Evolutionary conservation across 1,284 basidiomycete genomes (phyloP).

Genomic region (Dichomitus squalens): DNA sequence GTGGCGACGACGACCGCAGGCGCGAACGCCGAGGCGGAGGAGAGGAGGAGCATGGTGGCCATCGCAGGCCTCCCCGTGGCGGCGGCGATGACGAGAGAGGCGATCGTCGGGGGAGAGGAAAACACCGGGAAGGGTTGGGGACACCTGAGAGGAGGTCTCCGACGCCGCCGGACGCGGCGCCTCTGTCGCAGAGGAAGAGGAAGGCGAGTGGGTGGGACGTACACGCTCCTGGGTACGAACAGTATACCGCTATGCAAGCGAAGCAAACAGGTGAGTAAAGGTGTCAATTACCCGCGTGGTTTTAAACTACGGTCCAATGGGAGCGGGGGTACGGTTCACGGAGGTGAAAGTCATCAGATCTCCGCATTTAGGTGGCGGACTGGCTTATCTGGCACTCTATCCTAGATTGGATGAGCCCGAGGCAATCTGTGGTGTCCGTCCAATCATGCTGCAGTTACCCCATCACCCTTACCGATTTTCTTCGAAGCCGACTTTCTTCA

Average conservation of each 20-base stretch:
- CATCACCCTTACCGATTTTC: not conserved
- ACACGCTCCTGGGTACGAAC: conserved; percentile 93
- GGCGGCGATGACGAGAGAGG: conserved; percentile 39
- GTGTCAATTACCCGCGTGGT: not conserved
- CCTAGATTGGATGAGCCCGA: not conserved
- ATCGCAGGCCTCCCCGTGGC: conserved; percentile 27
- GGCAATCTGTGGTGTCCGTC: not conserved
- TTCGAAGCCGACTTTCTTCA: no score
- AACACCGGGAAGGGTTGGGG: conserved; percentile 49
- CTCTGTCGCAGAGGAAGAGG: conserved; percentile 84
- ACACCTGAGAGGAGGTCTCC: conserved; percentile 84
- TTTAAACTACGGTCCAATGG: not conserved
- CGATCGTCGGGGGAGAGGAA: conserved; percentile 36
- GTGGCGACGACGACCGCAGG: conserved; percentile 45
- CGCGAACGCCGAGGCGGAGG: conserved; percentile 34
- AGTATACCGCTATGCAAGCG: conserved; percentile 92
- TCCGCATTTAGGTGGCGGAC: not conserved
- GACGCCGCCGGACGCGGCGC: conserved; percentile 84
- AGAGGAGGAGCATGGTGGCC: conserved; percentile 35
- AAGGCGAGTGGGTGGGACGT: conserved; percentile 96
- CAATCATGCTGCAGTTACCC: not conserved
- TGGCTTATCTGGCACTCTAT: not conserved
- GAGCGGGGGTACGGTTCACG: not conserved
- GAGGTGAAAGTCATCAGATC: not conserved
- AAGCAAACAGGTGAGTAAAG: conserved; percentile 85